Evolutionary conservation across 805 yeast species (phyloP), one percentile per base, ranked within the genome.

Genomic region (Pichia ethanolica): DNA sequence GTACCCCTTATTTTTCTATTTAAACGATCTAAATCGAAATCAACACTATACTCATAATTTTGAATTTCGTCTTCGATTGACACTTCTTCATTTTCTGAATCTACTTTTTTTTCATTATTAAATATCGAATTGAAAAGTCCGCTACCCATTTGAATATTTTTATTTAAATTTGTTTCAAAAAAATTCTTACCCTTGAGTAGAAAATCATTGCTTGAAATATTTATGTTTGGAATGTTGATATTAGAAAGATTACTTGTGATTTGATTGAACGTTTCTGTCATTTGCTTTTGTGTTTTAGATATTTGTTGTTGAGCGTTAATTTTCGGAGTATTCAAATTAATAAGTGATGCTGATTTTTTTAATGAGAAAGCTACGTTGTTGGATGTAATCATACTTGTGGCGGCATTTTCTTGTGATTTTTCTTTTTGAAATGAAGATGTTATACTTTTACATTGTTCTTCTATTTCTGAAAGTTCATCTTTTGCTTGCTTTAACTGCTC

Each of bases 401-500:
- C 20, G 20, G 3, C 20, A 20, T 20, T 20, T 20, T 20, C 20
- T 20, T 20, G 20, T 20, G 20, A 20, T 20, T 20, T 20, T 20
- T 20, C 20, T 20, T 20, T 20, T 20, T 20, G 20, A 20, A 20
- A 20, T 2, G 20, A 20, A 20, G 20, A 20, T 20, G 3, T 20
- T 20, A 20, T 20, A 20, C 3, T 43, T 30, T 58, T 61, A 51
- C 72, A 71, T 45, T 55, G 53, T 3, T 42, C 36, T 46, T 74
- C 75, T 35, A 75, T 49, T 5, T 55, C 55, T 13, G 56, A 57
- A 26, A 76, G 52, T 33, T 75, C 78, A 5, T 56, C 56, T 53
- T 72, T 72, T 4, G 74, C 61, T 36, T 61, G 62, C 13, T 65
- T 58, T n/a, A 80, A 60, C 53, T 70, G 69, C n/a, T 68, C 63